Evolutionary conservation across 495 filamentous ascomycete species (phyloP).

Genomic region (Podospora pseudopauciseta): DNA sequence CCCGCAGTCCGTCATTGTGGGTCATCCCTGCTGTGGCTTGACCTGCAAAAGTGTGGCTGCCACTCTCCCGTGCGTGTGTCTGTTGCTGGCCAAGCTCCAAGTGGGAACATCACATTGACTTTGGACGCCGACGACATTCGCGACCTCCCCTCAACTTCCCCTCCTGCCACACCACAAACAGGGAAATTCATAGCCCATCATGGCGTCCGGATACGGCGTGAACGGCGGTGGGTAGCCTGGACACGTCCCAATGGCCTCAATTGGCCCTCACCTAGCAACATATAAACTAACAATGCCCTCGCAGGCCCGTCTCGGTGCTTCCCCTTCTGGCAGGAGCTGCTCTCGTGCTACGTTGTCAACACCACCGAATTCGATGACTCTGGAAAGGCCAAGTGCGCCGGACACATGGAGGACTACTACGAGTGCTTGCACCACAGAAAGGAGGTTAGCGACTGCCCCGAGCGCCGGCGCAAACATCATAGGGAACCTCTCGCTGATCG

Average conservation of each 20-base stretch:
- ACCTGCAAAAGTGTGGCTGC: neutral
- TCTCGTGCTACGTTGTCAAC: constrained; percentile 87
- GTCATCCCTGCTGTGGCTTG: constrained; percentile 10
- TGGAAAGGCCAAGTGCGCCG: constrained; percentile 85
- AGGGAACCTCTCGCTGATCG: constrained; percentile 6
- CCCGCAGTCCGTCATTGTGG: constrained; percentile 4
- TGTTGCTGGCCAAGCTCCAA: constrained; percentile 22
- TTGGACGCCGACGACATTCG: constrained; percentile 18
- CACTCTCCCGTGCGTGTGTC: neutral
- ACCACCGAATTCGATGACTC: constrained; percentile 65
- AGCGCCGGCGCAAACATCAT: neutral
- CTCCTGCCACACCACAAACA: constrained; percentile 21
- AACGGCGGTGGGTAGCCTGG: constrained; percentile 60
- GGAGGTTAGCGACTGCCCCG: constrained; percentile 58
- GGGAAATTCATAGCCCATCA: constrained; percentile 42
- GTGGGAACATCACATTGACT: constrained; percentile 16
- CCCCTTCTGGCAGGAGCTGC: constrained; percentile 95
- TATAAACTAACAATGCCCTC: neutral
- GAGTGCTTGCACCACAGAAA: constrained; percentile 98
- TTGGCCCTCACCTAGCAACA: constrained; percentile 6
- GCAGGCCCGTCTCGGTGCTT: constrained; percentile 89
- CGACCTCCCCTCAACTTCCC: constrained; percentile 12
- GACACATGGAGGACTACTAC: constrained; percentile 93
- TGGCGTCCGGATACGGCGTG: constrained; percentile 81
- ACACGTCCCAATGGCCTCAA: constrained; percentile 17